Evolutionary conservation across 2,329 filamentous ascomycete species (phyloP), one percentile per base, ranked within the genome.

Genomic region (Penicillium italicum): DNA sequence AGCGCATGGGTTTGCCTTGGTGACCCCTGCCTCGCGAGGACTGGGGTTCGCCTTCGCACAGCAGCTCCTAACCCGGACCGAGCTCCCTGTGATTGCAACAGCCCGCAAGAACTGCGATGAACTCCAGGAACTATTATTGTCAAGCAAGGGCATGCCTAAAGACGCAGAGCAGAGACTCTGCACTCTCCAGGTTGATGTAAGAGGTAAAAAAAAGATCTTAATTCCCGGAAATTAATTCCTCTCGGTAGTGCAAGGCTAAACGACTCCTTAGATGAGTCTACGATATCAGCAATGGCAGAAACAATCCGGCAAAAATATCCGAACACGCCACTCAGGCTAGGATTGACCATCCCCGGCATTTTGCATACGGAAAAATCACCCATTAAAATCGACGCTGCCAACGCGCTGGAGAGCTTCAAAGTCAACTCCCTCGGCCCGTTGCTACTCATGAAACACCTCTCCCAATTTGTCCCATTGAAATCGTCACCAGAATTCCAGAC

Each of bases 391-490:
- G 76, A 87, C 56, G 80, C 83, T 55, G 77, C 77, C 20, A 69
- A 78, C 34, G 84, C 88, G 18, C 75, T 89, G n/a, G 75, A 84
- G 43, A 91, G 84, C n/a, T 87, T 91, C 72, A 79, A 80, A 50
- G 82, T 89, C 56, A 95, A 94, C 70, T 80, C 85, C 0, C 76
- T 94, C 2, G 89, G 89, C 0, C 88, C 89, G 0, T 77, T 94
- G 66, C 77, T 94, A 51, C 79, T 93, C 54, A 82, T 90, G 67
- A 94, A 94, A 73, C 85, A 91, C 72, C 89, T 94, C 64, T 78
- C 79, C 0, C 76, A 76, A 0, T 87, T 92, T 65, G 77, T 94
- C 4, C 89, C 90, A 1, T 80, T 77, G 16, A 85, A 83, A 62
- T 70, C 77, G 5, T 77, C 79, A 0, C 59, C 71, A 6, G 61